Base-by-base conservation (phyloP, 1,284 basidiomycete species). In the Tylopilus sp. region DNA sequence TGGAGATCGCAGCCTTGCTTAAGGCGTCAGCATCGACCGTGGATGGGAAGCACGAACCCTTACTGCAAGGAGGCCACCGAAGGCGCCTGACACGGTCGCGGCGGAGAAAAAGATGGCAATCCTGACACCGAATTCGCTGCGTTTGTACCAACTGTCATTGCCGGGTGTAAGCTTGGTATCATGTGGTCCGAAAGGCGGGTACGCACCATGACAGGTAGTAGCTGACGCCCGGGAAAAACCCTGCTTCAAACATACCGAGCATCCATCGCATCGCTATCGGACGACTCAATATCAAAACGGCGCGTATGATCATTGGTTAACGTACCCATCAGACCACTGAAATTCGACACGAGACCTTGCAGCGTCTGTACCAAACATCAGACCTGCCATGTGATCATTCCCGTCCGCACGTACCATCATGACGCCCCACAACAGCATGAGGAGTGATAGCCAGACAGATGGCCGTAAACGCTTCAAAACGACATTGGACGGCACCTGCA, bases 81-180 rank as follows among this genome's bases (percentile, higher is more conserved):
- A 92, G 24, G 91, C 91, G 24, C 91, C 91, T 5, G 90, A 89
- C 2, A 91, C 84, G 5, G 89, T 91, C 1, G 91, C 90, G 12
- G 90, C 90, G 0, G 91, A 91, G 81, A 93, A 93, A 80, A 93
- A 93, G 26, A 92, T 75, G 3, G 91, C 90, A 16, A 89, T 86
- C 33, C 88, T 77, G 56, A 87, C 81, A 62, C 90, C 91, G 63
- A 91, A 91, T 70, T 93, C 91, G 10, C 87, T 88, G 38, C 90
- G 89, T 70, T 89, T 89, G 74, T 90, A 90, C 89, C 89, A 90
- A 63, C 86, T 87, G 51, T 26, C 38, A 38, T 36, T 19, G 4
- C 19, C 39, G 16, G 38, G 12, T 26, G n/a, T 57, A 2, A 13
- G 24, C 26, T 26, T 24, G 1, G 1, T 22, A 39, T 62, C 33